Percentiles rank a stretch among this genome's conserved stretches.
Conservation (phyloP, 192 early-diverging fungal species). For the Backusella westeae region DNA sequence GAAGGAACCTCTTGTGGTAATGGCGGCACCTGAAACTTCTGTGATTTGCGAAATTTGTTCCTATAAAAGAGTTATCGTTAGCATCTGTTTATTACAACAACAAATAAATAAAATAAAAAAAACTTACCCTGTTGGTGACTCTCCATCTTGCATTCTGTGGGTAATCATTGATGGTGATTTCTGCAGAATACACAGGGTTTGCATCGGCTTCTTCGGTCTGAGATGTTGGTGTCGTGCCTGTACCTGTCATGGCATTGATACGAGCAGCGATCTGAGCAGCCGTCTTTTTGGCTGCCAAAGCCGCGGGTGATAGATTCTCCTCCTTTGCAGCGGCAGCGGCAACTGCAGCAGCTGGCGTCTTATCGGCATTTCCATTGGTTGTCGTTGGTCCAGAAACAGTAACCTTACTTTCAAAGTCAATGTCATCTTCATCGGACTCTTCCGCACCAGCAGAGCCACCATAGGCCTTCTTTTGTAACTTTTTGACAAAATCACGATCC, state of each 20-base stretch:
- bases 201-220: constrained; percentile 29
- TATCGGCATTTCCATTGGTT: constrained; percentile 33
- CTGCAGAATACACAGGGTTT: constrained; percentile 61
- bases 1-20: constrained; percentile 91
- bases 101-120: background rate
- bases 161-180: constrained; percentile 98
- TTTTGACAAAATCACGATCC: constrained; percentile 85
- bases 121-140: constrained; percentile 84
- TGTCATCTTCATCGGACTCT: constrained; percentile 63
- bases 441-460: constrained; percentile 63
- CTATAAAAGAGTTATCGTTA: constrained; percentile 23
- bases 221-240: constrained; percentile 9
- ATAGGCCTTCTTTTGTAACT: constrained; percentile 87
- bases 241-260: constrained; percentile 51
- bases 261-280: constrained; percentile 58
- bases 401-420: constrained; percentile 39
- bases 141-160: constrained; percentile 93
- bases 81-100: background rate
- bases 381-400: background rate
- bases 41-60: constrained; percentile 92
- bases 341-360: constrained; percentile 24
- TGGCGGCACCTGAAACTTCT: constrained; percentile 90
- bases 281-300: constrained; percentile 39
- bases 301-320: constrained; percentile 15
- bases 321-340: constrained; percentile 19